phyloP scores from a whole-genome alignment of 1,284 basidiomycete species.

The Prillingera fragicola region DNA sequence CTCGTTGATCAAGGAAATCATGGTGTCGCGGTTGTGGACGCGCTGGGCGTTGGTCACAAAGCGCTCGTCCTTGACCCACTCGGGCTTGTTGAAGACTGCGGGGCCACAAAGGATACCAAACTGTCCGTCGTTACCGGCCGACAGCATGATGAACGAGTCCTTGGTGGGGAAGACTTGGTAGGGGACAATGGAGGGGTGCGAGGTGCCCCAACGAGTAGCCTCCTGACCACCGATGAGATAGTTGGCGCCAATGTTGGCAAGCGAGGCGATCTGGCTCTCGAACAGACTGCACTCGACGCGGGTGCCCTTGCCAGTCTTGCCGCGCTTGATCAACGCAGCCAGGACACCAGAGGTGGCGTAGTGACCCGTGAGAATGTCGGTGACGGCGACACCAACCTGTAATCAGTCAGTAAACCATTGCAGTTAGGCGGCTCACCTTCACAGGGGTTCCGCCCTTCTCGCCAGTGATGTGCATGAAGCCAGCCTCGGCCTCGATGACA shows the following conservation, averaged over 20 bases:
- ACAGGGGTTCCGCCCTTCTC: slow-evolving; percentile 80
- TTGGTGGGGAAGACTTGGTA: slow-evolving; percentile 87
- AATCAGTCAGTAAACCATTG: not conserved
- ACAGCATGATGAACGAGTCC: slow-evolving; percentile 88
- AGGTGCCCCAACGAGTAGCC: slow-evolving; percentile 81
- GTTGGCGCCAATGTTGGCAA: slow-evolving; percentile 90
- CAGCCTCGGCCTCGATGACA: slow-evolving; percentile 83
- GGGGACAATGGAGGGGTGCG: slow-evolving; percentile 81
- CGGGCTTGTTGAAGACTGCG: slow-evolving; percentile 32
- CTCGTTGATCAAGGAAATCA: slow-evolving; percentile 67
- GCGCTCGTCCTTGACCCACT: slow-evolving; percentile 48
- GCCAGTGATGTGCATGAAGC: slow-evolving; percentile 92
- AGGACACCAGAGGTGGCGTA: slow-evolving; percentile 90
- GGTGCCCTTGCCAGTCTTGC: slow-evolving; percentile 77
- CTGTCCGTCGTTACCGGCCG: slow-evolving; percentile 87
- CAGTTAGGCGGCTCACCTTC: slow-evolving; percentile 52
- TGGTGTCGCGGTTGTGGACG: slow-evolving; percentile 66
- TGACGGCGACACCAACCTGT: slow-evolving; percentile 75
- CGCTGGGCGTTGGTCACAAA: slow-evolving; percentile 70
- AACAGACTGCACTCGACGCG: slow-evolving; percentile 89
- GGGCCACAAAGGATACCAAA: slow-evolving; percentile 49
- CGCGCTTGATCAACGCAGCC: slow-evolving; percentile 75
- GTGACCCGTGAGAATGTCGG: slow-evolving; percentile 70
- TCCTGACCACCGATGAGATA: slow-evolving; percentile 83
- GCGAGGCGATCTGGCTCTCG: slow-evolving; percentile 78